phyloP scores from a whole-genome alignment of 768 basidiomycete genomes.

The Tricholoma furcatifolium region DNA sequence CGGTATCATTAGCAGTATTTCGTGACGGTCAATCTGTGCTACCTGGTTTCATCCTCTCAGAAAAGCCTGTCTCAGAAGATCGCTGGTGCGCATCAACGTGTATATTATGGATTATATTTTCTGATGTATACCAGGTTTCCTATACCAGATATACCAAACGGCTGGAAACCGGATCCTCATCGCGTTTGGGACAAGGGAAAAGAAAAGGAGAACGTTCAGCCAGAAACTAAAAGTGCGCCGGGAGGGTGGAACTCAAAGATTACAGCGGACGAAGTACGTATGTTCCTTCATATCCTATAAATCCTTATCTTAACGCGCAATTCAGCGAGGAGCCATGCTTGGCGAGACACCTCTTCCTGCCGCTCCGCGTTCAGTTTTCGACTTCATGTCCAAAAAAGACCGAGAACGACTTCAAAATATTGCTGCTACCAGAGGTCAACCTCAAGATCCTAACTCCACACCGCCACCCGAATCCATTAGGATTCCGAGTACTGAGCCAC shows the following conservation, averaged over 20 bases:
- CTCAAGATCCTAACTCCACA: constrained; percentile 19
- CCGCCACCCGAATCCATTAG: constrained; percentile 28
- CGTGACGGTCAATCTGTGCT: constrained; percentile 75
- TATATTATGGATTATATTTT: neutral
- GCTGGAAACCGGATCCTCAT: constrained; percentile 84
- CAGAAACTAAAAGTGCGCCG: constrained; percentile 29
- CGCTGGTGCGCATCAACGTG: constrained; percentile 47
- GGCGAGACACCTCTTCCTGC: constrained; percentile 78
- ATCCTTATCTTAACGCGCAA: neutral
- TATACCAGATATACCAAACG: constrained; percentile 75
- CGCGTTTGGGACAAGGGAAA: constrained; percentile 61
- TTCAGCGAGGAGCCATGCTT: constrained; percentile 78
- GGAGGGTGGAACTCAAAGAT: constrained; percentile 55
- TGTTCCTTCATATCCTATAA: constrained; percentile 1
- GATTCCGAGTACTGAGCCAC: constrained; percentile 66
- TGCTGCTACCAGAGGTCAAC: constrained; percentile 28
- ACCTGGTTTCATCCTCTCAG: constrained; percentile 71
- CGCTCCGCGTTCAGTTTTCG: constrained; percentile 83
- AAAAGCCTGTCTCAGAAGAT: constrained; percentile 67
- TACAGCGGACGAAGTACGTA: constrained; percentile 71
- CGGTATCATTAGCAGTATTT: constrained; percentile 43
- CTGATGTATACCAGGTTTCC: constrained; percentile 60
- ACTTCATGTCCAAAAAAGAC: constrained; percentile 91
- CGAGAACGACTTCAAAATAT: constrained; percentile 78
- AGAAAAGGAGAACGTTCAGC: constrained; percentile 46